phyloP scores from a whole-genome alignment of 192 early-diverging fungal genomes.

The Backusella morwellensis region DNA sequence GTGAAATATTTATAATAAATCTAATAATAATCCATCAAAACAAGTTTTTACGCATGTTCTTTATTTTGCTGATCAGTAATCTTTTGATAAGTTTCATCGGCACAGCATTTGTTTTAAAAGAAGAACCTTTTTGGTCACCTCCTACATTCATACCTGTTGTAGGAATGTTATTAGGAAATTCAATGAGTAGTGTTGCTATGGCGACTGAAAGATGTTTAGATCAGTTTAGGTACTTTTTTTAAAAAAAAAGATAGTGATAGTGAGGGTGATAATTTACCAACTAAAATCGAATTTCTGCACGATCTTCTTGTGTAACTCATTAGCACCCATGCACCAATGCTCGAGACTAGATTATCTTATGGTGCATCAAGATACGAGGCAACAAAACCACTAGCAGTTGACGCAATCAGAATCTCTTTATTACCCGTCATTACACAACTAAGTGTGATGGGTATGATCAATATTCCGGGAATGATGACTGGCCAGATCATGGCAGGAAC shows the following conservation, averaged over 20 bases:
- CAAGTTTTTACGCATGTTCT: conserved; percentile 50
- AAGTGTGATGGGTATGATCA: conserved; percentile 81
- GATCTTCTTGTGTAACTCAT: neutral
- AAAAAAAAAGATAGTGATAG: neutral
- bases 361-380: conserved; percentile 85
- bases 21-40: neutral
- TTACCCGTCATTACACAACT: conserved; percentile 79
- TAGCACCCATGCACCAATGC: conserved; percentile 28
- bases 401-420: conserved; percentile 72
- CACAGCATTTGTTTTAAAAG: conserved; percentile 64
- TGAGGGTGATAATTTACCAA: neutral
- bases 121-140: conserved; percentile 67
- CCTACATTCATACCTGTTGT: conserved; percentile 84
- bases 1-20: neutral
- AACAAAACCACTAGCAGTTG: conserved; percentile 66
- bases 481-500: conserved; percentile 88
- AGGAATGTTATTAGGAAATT: conserved; percentile 87
- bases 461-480: conserved; percentile 88
- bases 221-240: conserved; percentile 46
- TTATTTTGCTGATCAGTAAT: conserved; percentile 50
- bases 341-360: conserved; percentile 65
- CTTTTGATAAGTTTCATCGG: conserved; percentile 54
- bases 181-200: conserved; percentile 70
- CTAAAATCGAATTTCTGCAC: neutral
- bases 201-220: conserved; percentile 60